phyloP scores from a whole-genome alignment of 352 stramenopile species.

The Elongisporangium undulatum region DNA sequence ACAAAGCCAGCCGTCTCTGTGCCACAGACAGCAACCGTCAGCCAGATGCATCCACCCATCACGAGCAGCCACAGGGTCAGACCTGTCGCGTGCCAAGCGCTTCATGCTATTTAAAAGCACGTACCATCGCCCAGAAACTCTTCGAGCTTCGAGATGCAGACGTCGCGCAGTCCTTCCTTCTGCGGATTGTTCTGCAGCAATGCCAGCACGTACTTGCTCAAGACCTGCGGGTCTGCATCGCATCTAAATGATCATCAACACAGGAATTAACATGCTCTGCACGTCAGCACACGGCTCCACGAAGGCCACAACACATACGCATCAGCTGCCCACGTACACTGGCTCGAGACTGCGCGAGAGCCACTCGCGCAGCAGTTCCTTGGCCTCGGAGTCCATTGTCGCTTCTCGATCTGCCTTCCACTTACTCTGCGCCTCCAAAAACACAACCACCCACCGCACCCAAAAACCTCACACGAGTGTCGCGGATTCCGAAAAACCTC shows the following conservation, averaged over 20 bases:
- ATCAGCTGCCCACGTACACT: slow-evolving; percentile 42
- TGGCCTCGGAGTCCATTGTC: slow-evolving; percentile 70
- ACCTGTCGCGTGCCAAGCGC: background rate
- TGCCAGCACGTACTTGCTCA: slow-evolving; percentile 86
- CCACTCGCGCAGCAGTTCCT: slow-evolving; percentile 83
- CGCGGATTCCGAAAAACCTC: background rate
- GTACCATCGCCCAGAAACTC: slow-evolving; percentile 84
- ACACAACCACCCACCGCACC: background rate
- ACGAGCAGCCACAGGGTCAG: background rate
- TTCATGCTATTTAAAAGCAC: slow-evolving; percentile 7
- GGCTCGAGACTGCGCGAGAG: slow-evolving; percentile 80
- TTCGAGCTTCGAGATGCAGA: slow-evolving; percentile 71
- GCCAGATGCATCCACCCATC: background rate
- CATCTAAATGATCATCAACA: slow-evolving; percentile 36
- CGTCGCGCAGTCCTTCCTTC: slow-evolving; percentile 64
- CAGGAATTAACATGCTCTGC: slow-evolving; percentile 3
- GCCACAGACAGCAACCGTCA: slow-evolving; percentile 1
- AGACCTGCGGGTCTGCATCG: slow-evolving; percentile 79
- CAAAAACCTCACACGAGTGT: background rate
- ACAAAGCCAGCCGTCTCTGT: slow-evolving; percentile 77
- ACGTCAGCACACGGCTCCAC: background rate
- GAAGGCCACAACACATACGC: background rate
- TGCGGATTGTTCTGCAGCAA: slow-evolving; percentile 80
- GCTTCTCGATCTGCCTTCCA: background rate
- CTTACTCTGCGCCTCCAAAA: background rate